A percentile compares a stretch with the other conserved stretches of the same genome.
phyloP scores from a whole-genome alignment of 192 early-diverging fungal species.

The Podila clonocystis region DNA sequence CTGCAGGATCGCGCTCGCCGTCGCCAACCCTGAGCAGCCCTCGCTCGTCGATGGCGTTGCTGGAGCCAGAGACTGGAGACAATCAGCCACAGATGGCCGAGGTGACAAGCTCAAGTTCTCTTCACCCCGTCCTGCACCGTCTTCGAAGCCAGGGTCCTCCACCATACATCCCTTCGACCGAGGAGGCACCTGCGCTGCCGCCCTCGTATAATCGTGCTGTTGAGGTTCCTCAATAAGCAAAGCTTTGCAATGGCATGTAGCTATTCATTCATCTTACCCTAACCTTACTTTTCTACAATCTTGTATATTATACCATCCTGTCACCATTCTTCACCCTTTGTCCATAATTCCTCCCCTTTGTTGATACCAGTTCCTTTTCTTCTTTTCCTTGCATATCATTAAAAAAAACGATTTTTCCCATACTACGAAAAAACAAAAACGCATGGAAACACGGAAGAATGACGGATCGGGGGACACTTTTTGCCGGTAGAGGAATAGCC shows the following conservation, averaged over 20 bases:
- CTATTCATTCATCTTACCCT: neutral
- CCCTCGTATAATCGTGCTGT: constrained; percentile 14
- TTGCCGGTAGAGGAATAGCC: neutral
- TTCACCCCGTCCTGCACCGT: constrained; percentile 1
- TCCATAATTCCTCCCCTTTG: neutral
- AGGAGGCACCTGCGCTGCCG: constrained; percentile 7
- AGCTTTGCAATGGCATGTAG: neutral
- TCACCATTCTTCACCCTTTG: constrained; percentile 6
- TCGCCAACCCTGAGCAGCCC: constrained; percentile 1
- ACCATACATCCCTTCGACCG: constrained; percentile 8
- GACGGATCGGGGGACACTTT: neutral
- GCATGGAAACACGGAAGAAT: neutral
- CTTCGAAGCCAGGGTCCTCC: constrained; percentile 15
- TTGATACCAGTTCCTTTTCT: neutral
- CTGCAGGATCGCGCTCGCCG: too few species aligned
- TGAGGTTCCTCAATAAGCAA: neutral
- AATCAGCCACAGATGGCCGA: neutral
- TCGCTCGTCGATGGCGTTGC: neutral
- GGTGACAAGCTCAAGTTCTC: neutral
- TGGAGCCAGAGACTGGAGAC: too few species aligned
- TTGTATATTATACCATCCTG: neutral
- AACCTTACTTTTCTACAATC: too few species aligned
- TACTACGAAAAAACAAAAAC: neutral
- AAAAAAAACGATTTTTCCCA: neutral
- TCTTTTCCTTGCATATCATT: neutral